A percentile compares a stretch with the other conserved stretches of the same genome.
These are phyloP conservation scores for Hortiboletus flavorubellus DNA, from an alignment of 768 basidiomycete genomes.

Conservation along the genomic window DNA sequence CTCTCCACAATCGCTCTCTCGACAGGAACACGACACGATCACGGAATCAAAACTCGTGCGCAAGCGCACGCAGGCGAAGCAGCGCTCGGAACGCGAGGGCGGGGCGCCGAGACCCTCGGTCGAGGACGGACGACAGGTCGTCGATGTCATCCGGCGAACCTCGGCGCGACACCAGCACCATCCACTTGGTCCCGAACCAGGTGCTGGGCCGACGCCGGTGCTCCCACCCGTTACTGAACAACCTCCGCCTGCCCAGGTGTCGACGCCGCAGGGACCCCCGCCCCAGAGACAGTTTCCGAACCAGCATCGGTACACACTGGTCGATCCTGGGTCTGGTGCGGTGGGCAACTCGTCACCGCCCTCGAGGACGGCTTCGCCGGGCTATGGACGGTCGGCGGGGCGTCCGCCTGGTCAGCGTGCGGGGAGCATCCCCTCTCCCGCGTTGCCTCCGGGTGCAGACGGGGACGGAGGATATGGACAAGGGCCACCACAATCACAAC, in stretches of 20 bases:
- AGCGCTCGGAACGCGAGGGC: constrained; percentile 41
- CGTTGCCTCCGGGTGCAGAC: constrained; percentile 1
- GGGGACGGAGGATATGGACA: not conserved
- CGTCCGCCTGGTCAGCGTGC: constrained; percentile 32
- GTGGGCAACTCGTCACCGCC: constrained; percentile 10
- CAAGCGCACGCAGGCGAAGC: constrained; percentile 70
- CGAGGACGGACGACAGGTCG: constrained; percentile 42
- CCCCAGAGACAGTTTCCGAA: constrained; percentile 30
- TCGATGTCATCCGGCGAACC: constrained; percentile 54
- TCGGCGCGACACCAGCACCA: constrained; percentile 29
- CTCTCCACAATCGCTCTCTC: constrained; percentile 60
- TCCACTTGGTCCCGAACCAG: too few relatives aligned
- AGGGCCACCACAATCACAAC: not conserved
- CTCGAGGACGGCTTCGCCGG: constrained; percentile 19
- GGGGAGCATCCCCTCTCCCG: constrained; percentile 19
- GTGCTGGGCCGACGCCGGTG: not conserved
- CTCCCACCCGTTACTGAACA: constrained; percentile 19
- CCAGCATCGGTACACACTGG: constrained; percentile 46
- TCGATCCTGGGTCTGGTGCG: constrained; percentile 36
- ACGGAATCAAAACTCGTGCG: constrained; percentile 81
- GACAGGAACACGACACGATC: constrained; percentile 75
- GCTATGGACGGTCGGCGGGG: constrained; percentile 29
- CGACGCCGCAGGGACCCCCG: too few relatives aligned
- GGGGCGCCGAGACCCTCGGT: constrained; percentile 11
- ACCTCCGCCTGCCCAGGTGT: not conserved